These are phyloP conservation scores for Umbelopsis ramanniana DNA, from an alignment of 192 early-diverging fungal species.

Conservation along the genomic window DNA sequence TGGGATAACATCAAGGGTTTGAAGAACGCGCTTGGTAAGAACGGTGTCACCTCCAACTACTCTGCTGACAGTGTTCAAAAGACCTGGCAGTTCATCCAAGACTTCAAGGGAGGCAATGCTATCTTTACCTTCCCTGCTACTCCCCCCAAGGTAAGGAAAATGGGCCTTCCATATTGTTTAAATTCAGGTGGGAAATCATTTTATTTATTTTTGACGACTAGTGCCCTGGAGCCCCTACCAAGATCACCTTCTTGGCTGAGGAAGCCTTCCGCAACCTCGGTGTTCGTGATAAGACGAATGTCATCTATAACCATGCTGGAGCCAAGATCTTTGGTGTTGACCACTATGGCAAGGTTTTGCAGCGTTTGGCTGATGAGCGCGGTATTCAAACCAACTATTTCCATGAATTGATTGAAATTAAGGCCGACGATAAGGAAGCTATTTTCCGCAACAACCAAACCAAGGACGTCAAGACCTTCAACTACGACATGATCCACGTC, in stretches of 20 bases:
- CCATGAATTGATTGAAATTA: slow-evolving; percentile 73
- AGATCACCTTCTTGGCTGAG: slow-evolving; percentile 87
- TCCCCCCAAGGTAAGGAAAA: slow-evolving; percentile 67
- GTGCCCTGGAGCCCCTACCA: slow-evolving; percentile 88
- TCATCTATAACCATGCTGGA: slow-evolving; percentile 80
- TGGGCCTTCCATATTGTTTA: no score
- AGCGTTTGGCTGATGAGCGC: slow-evolving; percentile 67
- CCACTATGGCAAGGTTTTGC: slow-evolving; percentile 79
- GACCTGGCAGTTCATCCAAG: slow-evolving; percentile 72
- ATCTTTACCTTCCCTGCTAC: slow-evolving; percentile 88
- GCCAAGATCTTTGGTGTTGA: slow-evolving; percentile 88
- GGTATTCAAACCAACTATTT: slow-evolving; percentile 71
- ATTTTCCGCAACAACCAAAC: slow-evolving; percentile 71
- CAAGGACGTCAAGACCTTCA: slow-evolving; percentile 57
- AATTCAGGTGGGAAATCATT: no score
- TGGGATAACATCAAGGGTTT: slow-evolving; percentile 82
- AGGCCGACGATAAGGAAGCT: slow-evolving; percentile 66
- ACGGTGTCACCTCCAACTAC: slow-evolving; percentile 88
- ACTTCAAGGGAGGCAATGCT: slow-evolving; percentile 76
- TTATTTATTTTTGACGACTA: neutral
- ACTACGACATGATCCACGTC: slow-evolving; percentile 87
- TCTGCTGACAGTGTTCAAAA: slow-evolving; percentile 71
- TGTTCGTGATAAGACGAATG: slow-evolving; percentile 65
- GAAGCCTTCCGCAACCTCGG: slow-evolving; percentile 76
- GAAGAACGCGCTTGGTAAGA: slow-evolving; percentile 71